These are phyloP conservation scores for Colletotrichum sidae DNA, from an alignment of 2,329 filamentous ascomycete genomes.

Conservation along the genomic window DNA sequence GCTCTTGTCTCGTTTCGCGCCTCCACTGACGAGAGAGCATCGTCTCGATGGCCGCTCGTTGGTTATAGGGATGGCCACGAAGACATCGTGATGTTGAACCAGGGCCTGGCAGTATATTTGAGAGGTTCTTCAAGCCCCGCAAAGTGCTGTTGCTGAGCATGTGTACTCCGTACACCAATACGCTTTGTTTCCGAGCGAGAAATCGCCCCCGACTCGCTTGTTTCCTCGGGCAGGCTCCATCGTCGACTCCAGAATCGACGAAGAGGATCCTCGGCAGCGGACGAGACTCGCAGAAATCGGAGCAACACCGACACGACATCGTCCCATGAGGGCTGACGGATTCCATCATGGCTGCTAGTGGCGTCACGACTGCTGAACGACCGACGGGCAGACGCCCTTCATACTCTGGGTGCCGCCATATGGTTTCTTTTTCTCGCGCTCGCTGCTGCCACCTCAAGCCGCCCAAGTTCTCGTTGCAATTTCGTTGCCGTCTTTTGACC, in stretches of 20 bases:
- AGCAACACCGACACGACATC: constrained; percentile 3
- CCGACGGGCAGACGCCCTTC: too few species aligned
- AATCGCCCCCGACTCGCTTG: constrained; percentile 8
- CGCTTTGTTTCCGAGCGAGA: background rate
- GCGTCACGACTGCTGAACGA: background rate
- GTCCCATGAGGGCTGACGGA: constrained; percentile 13
- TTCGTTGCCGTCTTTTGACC: constrained; percentile 6
- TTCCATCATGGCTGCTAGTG: constrained; percentile 15
- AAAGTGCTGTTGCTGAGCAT: too few species aligned
- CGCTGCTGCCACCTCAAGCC: constrained; percentile 2
- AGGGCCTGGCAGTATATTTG: too few species aligned
- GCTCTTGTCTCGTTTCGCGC: background rate
- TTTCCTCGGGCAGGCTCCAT: constrained; percentile 11
- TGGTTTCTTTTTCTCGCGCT: constrained; percentile 13
- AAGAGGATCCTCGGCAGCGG: background rate
- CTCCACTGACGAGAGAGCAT: too few species aligned
- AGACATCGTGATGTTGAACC: background rate
- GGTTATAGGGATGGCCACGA: too few species aligned
- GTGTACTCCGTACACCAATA: too few species aligned
- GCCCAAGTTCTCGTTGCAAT: background rate
- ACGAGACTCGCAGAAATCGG: constrained; percentile 16
- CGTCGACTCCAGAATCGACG: background rate
- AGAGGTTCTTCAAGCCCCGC: too few species aligned
- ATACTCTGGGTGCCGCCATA: too few species aligned
- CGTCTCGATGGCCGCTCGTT: too few species aligned